Conservation (phyloP, 257 asterid species). For the Gentiana dahurica region DNA sequence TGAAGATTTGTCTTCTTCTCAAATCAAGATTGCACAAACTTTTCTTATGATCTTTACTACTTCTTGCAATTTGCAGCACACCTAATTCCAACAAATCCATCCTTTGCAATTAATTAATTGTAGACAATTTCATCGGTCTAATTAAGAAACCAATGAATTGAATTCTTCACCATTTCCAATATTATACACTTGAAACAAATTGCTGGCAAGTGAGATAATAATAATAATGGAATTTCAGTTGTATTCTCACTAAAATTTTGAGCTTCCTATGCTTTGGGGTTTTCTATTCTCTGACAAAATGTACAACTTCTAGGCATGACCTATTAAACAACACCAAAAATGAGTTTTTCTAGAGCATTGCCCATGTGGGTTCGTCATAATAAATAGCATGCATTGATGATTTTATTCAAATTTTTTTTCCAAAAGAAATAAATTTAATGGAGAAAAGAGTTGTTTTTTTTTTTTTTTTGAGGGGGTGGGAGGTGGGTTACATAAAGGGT, state of each 20-base stretch:
- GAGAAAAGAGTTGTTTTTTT: conserved; percentile 7
- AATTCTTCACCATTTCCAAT: conserved; percentile 38
- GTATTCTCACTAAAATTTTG: conserved; percentile 7
- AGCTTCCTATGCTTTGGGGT: conserved; percentile 23
- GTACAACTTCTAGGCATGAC: conserved; percentile 42
- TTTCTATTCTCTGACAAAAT: conserved; percentile 33
- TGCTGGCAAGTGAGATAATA: no score
- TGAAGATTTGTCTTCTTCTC: conserved; percentile 19
- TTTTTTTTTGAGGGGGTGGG: not conserved
- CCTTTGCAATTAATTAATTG: not conserved
- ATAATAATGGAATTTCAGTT: conserved; percentile 13
- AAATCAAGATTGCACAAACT: conserved; percentile 19
- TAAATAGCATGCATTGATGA: conserved; percentile 21
- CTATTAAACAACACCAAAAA: conserved; percentile 18
- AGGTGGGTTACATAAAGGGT: conserved; percentile 4
- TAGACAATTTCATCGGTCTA: conserved; percentile 10
- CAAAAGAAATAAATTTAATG: conserved; percentile 20
- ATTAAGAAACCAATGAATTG: conserved; percentile 8
- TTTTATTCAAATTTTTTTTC: not conserved
- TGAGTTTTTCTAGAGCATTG: conserved; percentile 22
- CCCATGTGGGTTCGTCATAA: conserved; percentile 63
- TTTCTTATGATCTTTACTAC: conserved; percentile 4
- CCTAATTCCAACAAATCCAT: conserved; percentile 24
- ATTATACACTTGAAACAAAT: conserved; percentile 2
- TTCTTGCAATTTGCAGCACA: conserved; percentile 11